Evolutionary conservation across 2,329 filamentous ascomycete genomes (phyloP), one percentile per base, ranked within the genome.

Genomic region (Xylaria sp.): DNA sequence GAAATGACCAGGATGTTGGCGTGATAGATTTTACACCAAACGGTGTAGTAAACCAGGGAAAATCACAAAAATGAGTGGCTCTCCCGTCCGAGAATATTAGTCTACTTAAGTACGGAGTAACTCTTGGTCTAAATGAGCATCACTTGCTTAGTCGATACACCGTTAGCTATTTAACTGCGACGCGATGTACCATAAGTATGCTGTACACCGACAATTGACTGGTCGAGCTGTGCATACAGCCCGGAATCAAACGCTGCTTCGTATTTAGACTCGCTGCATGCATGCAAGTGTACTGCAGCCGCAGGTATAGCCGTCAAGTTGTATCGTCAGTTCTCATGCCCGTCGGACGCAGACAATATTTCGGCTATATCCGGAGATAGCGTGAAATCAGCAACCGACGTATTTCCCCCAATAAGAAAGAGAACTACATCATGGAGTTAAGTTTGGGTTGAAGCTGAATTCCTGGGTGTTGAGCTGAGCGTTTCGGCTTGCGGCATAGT

Each of bases 281-380:
- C 39, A 63, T 41, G 53, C 55, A 39, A 45, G n/a, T n/a, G n/a
- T n/a, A n/a, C n/a, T 45, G 62, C 53, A 48, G 34, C 61, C 32
- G 53, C 53, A 50, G 23, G 50, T 18, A 63, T 63, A 58, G 45
- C 45, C 55, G 45, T 45, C 41, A 25, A 56, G 60, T 43, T 41
- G 18, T 18, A 58, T 48, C 60, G 41, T 41, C 60, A 46, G 36
- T 23, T 43, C 52, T 52, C 32, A 58, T 52, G 56, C 34, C 43
- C 34, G 53, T 56, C 41, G 48, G 48, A 43, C 34, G 25, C 25
- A 52, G 28, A 32, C 45, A 56, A n/a, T 4, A 36, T 60, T 32
- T 64, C 65, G 60, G 65, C 60, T 67, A 64, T 67, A 64, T 63
- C 55, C 60, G 55, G 65, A 55, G 53, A 60, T 65, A 56, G 63